phyloP scores from a whole-genome alignment of 257 asterid genomes.

The Jasminum sambac region DNA sequence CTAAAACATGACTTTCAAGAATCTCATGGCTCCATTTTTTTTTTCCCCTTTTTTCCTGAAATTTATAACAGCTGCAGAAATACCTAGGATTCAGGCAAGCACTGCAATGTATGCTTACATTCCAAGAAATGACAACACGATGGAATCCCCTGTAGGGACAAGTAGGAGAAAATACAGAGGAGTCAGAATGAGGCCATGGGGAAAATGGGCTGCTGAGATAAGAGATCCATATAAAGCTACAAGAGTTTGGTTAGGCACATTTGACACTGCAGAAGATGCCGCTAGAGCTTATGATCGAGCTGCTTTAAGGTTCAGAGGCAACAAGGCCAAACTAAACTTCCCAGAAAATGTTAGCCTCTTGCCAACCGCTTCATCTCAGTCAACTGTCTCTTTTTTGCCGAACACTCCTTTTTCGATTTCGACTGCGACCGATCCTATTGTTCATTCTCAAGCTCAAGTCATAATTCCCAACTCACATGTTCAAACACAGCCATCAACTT shows the following conservation, averaged over 20 bases:
- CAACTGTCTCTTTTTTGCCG: background rate
- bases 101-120: slow-evolving; percentile 37
- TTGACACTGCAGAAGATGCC: slow-evolving; percentile 55
- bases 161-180: slow-evolving; percentile 42
- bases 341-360: slow-evolving; percentile 51
- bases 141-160: background rate
- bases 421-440: slow-evolving; percentile 29
- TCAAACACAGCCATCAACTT: background rate
- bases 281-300: slow-evolving; percentile 63
- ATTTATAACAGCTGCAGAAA: slow-evolving; percentile 25
- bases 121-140: slow-evolving; percentile 28
- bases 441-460: background rate
- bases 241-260: slow-evolving; percentile 59
- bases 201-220: slow-evolving; percentile 62
- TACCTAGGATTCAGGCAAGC: slow-evolving; percentile 24
- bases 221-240: slow-evolving; percentile 52
- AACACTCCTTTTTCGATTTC: slow-evolving; percentile 18
- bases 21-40: too few species aligned
- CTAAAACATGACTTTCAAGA: too few species aligned
- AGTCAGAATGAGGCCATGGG: slow-evolving; percentile 58
- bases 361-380: background rate
- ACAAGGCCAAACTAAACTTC: slow-evolving; percentile 59
- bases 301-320: slow-evolving; percentile 54
- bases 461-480: background rate
- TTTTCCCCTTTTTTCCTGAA: too few species aligned